Evolutionary conservation across 2,329 filamentous ascomycete genomes (phyloP).

Genomic region (Calonectria henricotiae): DNA sequence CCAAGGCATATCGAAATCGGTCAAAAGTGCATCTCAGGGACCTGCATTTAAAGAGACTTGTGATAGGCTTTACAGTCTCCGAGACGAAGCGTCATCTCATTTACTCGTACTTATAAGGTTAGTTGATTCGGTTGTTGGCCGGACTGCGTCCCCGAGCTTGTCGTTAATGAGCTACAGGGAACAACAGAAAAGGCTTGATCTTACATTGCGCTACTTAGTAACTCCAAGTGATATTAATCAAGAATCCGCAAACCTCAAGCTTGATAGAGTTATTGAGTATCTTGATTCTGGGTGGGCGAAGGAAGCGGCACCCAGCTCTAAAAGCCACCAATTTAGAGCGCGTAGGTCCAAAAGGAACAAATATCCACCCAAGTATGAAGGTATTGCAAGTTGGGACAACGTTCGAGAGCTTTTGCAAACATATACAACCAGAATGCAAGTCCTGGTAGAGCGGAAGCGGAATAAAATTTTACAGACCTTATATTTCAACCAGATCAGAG

Average conservation of each 20-base stretch:
- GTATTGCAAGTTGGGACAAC: neutral
- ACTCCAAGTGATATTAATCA: neutral
- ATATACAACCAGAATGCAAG: neutral
- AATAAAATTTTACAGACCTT: neutral
- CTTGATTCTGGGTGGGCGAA: neutral
- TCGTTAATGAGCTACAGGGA: neutral
- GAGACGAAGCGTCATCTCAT: neutral
- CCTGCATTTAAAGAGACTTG: neutral
- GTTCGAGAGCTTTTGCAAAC: neutral
- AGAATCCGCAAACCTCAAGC: neutral
- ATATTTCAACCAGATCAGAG: neutral
- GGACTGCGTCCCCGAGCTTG: no score
- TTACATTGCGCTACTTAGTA: neutral
- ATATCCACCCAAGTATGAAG: neutral
- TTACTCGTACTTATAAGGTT: neutral
- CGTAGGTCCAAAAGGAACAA: neutral
- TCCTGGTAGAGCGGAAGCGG: neutral
- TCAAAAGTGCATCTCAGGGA: conserved; percentile 4
- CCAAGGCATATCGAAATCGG: neutral
- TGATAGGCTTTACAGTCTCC: neutral
- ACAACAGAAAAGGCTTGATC: neutral
- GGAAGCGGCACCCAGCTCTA: neutral
- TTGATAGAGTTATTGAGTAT: neutral
- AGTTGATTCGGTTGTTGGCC: no score
- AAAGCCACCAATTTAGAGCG: neutral